Evolutionary conservation across 139 green algal species (phyloP).

Genomic region (Closterium sp.): DNA sequence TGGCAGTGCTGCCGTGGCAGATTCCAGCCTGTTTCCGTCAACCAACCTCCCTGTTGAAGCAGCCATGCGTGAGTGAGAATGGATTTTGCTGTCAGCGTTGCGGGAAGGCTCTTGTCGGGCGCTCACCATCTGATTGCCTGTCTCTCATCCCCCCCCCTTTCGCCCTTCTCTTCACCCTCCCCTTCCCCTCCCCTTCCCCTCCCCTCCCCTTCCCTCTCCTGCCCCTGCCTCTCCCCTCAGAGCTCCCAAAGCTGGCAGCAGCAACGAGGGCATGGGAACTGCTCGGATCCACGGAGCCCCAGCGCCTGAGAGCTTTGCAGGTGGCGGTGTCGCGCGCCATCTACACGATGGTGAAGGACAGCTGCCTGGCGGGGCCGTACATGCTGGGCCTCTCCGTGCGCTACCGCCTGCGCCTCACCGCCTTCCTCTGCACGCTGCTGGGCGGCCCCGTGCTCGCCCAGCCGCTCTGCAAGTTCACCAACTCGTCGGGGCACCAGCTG

Average conservation of each 20-base stretch:
- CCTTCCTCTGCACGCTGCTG: slow-evolving; percentile 26
- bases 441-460: slow-evolving; percentile 17
- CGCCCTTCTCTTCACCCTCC: neutral
- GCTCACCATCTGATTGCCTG: neutral
- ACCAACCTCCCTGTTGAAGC: neutral
- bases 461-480: neutral
- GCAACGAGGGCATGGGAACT: neutral
- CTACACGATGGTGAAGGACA: slow-evolving; percentile 23
- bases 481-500: neutral
- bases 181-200: too few species aligned
- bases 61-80: neutral
- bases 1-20: neutral
- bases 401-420: neutral
- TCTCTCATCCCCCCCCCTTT: neutral
- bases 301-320: slow-evolving; percentile 6
- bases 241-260: neutral
- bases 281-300: neutral
- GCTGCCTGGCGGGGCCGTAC: neutral
- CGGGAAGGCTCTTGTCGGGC: too few species aligned
- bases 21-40: neutral
- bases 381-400: neutral
- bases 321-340: slow-evolving; percentile 18
- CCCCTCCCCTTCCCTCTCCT: too few species aligned
- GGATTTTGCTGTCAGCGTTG: too few species aligned
- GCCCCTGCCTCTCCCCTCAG: neutral